phyloP scores from a whole-genome alignment of 257 asterid genomes.

The Cynanchum wilfordii region DNA sequence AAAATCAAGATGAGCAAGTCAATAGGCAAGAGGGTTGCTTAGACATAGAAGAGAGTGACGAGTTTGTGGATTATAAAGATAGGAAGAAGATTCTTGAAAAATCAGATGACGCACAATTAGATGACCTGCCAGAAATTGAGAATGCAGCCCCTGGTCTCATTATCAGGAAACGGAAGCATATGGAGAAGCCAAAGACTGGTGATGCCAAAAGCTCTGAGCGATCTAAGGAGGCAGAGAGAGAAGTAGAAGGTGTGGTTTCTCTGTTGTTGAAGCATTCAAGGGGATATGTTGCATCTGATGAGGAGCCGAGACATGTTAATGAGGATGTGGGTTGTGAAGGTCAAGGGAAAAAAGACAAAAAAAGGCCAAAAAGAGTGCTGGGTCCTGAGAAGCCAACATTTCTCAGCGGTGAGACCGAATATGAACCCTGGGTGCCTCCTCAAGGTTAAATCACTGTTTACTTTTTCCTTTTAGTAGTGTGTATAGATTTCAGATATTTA shows the following conservation, averaged over 20 bases:
- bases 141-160: conserved; percentile 93
- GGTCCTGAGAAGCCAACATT: conserved; percentile 85
- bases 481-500: conserved; percentile 1
- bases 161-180: conserved; percentile 81
- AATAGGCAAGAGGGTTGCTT: conserved; percentile 22
- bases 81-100: conserved; percentile 47
- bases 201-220: conserved; percentile 45
- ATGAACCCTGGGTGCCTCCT: conserved; percentile 86
- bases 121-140: conserved; percentile 45
- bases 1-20: conserved; percentile 55
- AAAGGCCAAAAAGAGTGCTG: conserved; percentile 51
- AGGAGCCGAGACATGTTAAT: conserved; percentile 30
- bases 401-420: conserved; percentile 43
- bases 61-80: conserved; percentile 84
- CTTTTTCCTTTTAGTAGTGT: not conserved
- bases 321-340: conserved; percentile 26
- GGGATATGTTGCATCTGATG: conserved; percentile 44
- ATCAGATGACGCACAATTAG: conserved; percentile 27
- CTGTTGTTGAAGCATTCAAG: conserved; percentile 75
- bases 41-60: conserved; percentile 50
- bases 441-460: conserved; percentile 47
- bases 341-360: conserved; percentile 35
- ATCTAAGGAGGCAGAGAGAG: conserved; percentile 35
- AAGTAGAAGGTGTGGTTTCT: conserved; percentile 88
- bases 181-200: conserved; percentile 30